These are phyloP conservation scores for Sporobolomyces roseus DNA, from an alignment of 768 basidiomycete genomes.

Conservation along the genomic window DNA sequence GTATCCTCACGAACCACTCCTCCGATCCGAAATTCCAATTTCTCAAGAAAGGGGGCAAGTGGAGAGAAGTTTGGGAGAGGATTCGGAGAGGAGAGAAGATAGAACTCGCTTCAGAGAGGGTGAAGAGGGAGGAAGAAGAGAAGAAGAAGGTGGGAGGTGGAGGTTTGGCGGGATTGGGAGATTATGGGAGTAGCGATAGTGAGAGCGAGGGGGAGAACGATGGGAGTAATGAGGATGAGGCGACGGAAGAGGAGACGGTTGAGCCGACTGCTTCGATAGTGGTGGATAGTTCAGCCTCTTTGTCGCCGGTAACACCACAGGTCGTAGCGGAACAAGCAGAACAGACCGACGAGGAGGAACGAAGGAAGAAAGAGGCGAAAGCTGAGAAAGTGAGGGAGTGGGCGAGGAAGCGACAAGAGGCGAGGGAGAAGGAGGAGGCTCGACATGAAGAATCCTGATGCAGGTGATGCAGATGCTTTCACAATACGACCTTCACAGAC, in stretches of 20 bases:
- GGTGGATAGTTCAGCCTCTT: too few relatives aligned
- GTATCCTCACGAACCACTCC: conserved; percentile 81
- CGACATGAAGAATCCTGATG: too few relatives aligned
- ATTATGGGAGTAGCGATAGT: conserved; percentile 25
- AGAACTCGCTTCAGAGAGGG: too few relatives aligned
- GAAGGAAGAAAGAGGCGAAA: conserved; percentile 1
- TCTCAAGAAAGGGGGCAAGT: conserved; percentile 48
- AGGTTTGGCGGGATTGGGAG: conserved; percentile 16
- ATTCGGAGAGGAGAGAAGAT: conserved; percentile 17
- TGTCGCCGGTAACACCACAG: too few relatives aligned
- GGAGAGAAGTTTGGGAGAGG: conserved; percentile 27
- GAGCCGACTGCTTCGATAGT: neutral
- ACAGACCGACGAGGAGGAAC: neutral
- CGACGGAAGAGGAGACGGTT: neutral
- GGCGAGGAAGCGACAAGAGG: conserved; percentile 18
- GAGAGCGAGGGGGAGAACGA: conserved; percentile 3
- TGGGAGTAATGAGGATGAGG: neutral
- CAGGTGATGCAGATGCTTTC: too few relatives aligned
- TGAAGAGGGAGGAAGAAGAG: neutral
- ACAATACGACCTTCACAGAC: too few relatives aligned
- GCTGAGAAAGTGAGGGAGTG: conserved; percentile 16
- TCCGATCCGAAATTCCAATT: conserved; percentile 74
- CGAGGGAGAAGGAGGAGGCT: neutral
- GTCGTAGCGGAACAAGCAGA: neutral
- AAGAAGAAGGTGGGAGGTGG: neutral